These are phyloP conservation scores for Cryptococcus deneoformans DNA, from an alignment of 1,284 basidiomycete genomes.

Conservation along the genomic window DNA sequence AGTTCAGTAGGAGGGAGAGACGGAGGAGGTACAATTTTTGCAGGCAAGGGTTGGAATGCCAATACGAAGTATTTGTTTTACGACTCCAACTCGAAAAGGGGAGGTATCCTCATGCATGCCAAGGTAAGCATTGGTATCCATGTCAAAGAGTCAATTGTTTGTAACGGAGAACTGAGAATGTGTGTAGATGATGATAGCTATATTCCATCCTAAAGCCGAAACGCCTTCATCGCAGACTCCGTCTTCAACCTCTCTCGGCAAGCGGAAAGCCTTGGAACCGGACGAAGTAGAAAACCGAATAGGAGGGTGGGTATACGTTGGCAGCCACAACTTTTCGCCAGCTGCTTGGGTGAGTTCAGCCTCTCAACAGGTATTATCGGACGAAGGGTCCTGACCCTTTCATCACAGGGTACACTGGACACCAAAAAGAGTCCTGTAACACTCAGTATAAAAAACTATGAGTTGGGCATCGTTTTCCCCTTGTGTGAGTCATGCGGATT, in stretches of 20 bases:
- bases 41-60: slow-evolving; percentile 31
- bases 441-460: slow-evolving; percentile 41
- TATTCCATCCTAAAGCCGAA: slow-evolving; percentile 33
- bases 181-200: slow-evolving; percentile 36
- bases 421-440: slow-evolving; percentile 33
- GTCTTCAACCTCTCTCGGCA: slow-evolving; percentile 5
- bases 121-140: slow-evolving; percentile 31
- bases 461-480: slow-evolving; percentile 48
- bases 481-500: slow-evolving; percentile 26
- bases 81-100: slow-evolving; percentile 47
- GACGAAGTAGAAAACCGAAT: slow-evolving; percentile 23
- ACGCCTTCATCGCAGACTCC: slow-evolving; percentile 1
- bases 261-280: slow-evolving; percentile 36
- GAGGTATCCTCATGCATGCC: slow-evolving; percentile 48
- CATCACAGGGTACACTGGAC: slow-evolving; percentile 37
- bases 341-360: slow-evolving; percentile 40
- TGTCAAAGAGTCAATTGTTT: neutral
- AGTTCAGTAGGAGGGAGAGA: slow-evolving; percentile 25
- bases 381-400: neutral
- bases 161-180: neutral
- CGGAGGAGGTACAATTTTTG: slow-evolving; percentile 49
- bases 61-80: slow-evolving; percentile 34
- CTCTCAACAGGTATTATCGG: neutral
- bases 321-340: slow-evolving; percentile 45
- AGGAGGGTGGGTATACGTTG: slow-evolving; percentile 47